Evolutionary conservation across 768 basidiomycete genomes (phyloP).

Genomic region (Roridomyces roridus): DNA sequence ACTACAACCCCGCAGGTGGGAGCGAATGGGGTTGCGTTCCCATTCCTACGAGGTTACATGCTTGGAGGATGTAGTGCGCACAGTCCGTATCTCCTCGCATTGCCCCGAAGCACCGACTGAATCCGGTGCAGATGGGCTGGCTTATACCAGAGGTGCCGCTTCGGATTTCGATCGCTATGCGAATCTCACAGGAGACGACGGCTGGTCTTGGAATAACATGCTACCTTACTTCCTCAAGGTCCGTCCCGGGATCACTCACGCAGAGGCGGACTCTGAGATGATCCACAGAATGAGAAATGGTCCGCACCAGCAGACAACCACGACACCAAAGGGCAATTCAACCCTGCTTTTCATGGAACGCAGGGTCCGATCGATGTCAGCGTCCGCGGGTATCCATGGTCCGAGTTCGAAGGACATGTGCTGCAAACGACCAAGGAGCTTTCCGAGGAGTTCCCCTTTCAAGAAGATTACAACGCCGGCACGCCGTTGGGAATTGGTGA

Average conservation of each 20-base stretch:
- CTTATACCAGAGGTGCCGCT: conserved; percentile 34
- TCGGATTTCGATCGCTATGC: conserved; percentile 36
- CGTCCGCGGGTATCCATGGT: conserved; percentile 27
- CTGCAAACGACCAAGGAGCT: conserved; percentile 33
- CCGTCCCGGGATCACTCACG: not conserved
- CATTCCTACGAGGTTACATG: conserved; percentile 4
- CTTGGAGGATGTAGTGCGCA: conserved; percentile 4
- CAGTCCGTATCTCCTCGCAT: conserved; percentile 1
- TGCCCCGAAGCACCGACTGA: not conserved
- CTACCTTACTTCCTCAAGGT: conserved; percentile 34
- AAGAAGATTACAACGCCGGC: conserved; percentile 40
- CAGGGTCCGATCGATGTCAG: conserved; percentile 33
- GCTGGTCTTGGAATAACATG: conserved; percentile 38
- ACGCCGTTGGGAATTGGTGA: conserved; percentile 37
- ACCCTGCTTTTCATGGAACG: conserved; percentile 36
- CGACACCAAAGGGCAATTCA: conserved; percentile 34
- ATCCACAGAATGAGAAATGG: conserved; percentile 38
- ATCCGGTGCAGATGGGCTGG: conserved; percentile 1
- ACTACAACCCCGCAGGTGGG: conserved; percentile 11
- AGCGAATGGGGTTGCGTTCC: not conserved
- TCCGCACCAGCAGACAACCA: conserved; percentile 34
- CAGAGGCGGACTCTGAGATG: not conserved
- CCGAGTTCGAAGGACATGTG: conserved; percentile 29
- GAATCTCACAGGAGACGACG: conserved; percentile 29
- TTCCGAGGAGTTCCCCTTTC: conserved; percentile 36